Percentiles rank a stretch among this genome's conserved stretches.
Evolutionary conservation across 306 rosid species (phyloP).

Genomic region (Hylodesmum podocarpum): DNA sequence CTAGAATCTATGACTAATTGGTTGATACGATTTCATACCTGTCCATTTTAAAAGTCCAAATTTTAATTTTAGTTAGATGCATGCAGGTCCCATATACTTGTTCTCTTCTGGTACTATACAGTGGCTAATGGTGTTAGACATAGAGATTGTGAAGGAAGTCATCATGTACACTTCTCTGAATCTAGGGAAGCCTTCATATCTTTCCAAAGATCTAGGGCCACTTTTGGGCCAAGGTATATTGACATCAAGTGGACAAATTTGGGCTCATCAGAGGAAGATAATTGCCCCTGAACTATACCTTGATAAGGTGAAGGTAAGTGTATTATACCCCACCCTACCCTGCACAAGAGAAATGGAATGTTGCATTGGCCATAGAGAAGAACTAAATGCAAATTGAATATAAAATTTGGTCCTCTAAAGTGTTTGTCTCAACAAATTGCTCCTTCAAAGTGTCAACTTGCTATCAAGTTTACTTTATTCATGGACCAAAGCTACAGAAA

Average conservation of each 20-base stretch:
- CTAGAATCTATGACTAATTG: no score
- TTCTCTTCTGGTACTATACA: slow-evolving; percentile 36
- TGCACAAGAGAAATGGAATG: neutral
- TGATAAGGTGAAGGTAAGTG: slow-evolving; percentile 47
- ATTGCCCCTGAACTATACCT: slow-evolving; percentile 48
- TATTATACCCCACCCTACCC: neutral
- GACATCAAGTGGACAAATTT: slow-evolving; percentile 45
- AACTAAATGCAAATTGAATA: neutral
- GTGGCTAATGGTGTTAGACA: slow-evolving; percentile 32
- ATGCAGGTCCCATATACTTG: slow-evolving; percentile 38
- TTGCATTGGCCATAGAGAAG: neutral
- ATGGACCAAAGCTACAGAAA: neutral
- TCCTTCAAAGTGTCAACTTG: neutral
- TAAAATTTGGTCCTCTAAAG: neutral
- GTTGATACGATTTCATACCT: neutral
- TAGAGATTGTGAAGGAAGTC: slow-evolving; percentile 38
- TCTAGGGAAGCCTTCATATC: slow-evolving; percentile 45
- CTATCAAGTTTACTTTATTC: neutral
- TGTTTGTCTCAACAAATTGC: neutral
- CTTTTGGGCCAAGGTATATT: slow-evolving; percentile 45
- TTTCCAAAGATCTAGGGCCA: slow-evolving; percentile 34
- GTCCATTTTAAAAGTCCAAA: neutral
- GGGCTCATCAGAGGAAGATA: slow-evolving; percentile 57
- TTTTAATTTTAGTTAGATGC: neutral
- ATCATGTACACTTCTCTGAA: slow-evolving; percentile 33